Percentiles rank a stretch among this genome's conserved stretches.
phyloP scores from a whole-genome alignment of 2,329 filamentous ascomycete genomes.

The Alternaria arborescens region DNA sequence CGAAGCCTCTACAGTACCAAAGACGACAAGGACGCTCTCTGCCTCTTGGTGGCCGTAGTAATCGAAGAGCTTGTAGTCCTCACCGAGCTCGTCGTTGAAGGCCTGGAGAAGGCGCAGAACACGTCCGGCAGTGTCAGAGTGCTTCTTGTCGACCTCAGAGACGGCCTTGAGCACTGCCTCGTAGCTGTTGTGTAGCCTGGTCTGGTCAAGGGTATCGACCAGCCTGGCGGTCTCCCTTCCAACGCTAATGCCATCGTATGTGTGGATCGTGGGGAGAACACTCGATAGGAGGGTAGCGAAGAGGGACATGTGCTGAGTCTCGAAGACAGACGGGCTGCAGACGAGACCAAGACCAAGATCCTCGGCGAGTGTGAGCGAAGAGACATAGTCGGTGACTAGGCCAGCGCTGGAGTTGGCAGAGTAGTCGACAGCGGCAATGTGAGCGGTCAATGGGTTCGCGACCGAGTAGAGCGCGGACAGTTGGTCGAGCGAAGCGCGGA shows the following conservation, averaged over 20 bases:
- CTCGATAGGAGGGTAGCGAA: slow-evolving; percentile 82
- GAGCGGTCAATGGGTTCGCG: slow-evolving; percentile 90
- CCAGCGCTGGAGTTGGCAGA: slow-evolving; percentile 69
- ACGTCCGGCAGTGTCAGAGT: slow-evolving; percentile 75
- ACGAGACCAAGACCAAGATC: slow-evolving; percentile 89
- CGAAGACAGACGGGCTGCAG: slow-evolving; percentile 84
- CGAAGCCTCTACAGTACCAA: slow-evolving; percentile 90
- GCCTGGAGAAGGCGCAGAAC: slow-evolving; percentile 73
- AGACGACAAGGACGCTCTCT: slow-evolving; percentile 86
- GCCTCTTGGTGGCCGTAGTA: slow-evolving; percentile 85
- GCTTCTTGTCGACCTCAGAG: slow-evolving; percentile 71
- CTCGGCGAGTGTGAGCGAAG: slow-evolving; percentile 81
- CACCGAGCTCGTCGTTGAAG: slow-evolving; percentile 91
- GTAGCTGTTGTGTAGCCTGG: slow-evolving; percentile 74
- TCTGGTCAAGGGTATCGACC: slow-evolving; percentile 80
- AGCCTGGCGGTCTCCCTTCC: slow-evolving; percentile 83
- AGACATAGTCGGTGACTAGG: slow-evolving; percentile 86
- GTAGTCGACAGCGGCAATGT: slow-evolving; percentile 92
- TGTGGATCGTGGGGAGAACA: slow-evolving; percentile 82
- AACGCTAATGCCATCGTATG: slow-evolving; percentile 86
- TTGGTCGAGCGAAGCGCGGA: slow-evolving; percentile 88
- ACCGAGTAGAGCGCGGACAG: slow-evolving; percentile 90
- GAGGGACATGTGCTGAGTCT: slow-evolving; percentile 95
- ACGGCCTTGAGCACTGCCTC: slow-evolving; percentile 70
- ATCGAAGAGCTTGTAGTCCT: slow-evolving; percentile 91